A percentile compares a stretch with the other conserved stretches of the same genome.
phyloP scores from a whole-genome alignment of 2,329 filamentous ascomycete species.

The Exophiala lecanii-corni region DNA sequence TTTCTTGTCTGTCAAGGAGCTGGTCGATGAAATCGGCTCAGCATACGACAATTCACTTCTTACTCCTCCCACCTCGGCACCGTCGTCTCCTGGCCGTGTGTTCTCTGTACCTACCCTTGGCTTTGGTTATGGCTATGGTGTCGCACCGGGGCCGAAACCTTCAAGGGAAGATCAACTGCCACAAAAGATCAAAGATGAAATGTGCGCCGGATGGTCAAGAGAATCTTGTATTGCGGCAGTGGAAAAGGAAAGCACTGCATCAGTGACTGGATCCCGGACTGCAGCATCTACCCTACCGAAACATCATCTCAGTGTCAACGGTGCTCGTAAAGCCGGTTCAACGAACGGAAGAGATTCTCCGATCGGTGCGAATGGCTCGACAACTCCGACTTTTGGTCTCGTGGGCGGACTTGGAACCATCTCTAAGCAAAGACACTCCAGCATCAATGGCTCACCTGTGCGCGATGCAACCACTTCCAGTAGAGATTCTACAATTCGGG shows the following conservation, averaged over 20 bases:
- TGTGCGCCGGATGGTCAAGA: slow-evolving; percentile 74
- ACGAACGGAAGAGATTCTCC: slow-evolving; percentile 26
- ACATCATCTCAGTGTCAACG: slow-evolving; percentile 26
- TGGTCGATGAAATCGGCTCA: slow-evolving; percentile 70
- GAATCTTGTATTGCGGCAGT: slow-evolving; percentile 66
- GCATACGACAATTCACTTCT: slow-evolving; percentile 61
- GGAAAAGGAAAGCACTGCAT: slow-evolving; percentile 62
- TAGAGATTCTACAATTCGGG: slow-evolving; percentile 42
- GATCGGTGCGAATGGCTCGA: slow-evolving; percentile 13
- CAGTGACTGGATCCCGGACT: slow-evolving; percentile 68
- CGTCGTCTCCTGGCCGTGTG: slow-evolving; percentile 62
- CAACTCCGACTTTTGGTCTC: slow-evolving; percentile 22
- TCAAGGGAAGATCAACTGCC: slow-evolving; percentile 57
- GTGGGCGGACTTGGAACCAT: slow-evolving; percentile 28
- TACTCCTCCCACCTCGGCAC: slow-evolving; percentile 66
- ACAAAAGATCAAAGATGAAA: slow-evolving; percentile 63
- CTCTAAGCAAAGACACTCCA: slow-evolving; percentile 34
- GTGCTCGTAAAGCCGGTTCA: slow-evolving; percentile 13
- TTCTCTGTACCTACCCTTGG: slow-evolving; percentile 60
- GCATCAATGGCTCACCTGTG: slow-evolving; percentile 33
- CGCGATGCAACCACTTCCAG: slow-evolving; percentile 34
- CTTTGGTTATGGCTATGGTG: slow-evolving; percentile 40
- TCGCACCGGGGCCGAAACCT: slow-evolving; percentile 30
- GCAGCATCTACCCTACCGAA: slow-evolving; percentile 37
- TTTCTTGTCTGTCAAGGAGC: slow-evolving; percentile 66